phyloP scores from a whole-genome alignment of 2,329 filamentous ascomycete species.

The Nemania sp. region DNA sequence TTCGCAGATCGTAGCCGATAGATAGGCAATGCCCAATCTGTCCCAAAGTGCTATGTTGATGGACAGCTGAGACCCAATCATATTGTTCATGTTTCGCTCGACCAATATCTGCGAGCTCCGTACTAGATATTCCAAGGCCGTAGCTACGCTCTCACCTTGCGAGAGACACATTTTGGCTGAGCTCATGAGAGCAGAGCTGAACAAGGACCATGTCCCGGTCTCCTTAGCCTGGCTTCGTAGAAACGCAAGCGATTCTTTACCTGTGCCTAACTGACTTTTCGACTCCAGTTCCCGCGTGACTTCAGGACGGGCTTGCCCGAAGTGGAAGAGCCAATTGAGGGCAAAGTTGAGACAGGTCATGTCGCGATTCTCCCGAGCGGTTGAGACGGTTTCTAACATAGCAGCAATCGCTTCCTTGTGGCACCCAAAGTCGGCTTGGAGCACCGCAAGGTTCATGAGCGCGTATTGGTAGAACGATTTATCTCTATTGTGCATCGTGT shows the following conservation, averaged over 20 bases:
- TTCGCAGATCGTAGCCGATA: conserved; percentile 66
- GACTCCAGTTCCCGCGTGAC: conserved; percentile 72
- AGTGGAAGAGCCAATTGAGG: conserved; percentile 94
- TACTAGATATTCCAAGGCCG: conserved; percentile 75
- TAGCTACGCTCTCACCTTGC: conserved; percentile 66
- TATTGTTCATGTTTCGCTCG: conserved; percentile 72
- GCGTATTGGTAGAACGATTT: conserved; percentile 93
- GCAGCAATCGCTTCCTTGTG: conserved; percentile 87
- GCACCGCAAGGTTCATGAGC: conserved; percentile 85
- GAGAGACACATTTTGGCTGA: conserved; percentile 81
- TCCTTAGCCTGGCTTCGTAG: conserved; percentile 86
- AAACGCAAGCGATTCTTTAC: conserved; percentile 80
- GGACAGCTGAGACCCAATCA: conserved; percentile 74
- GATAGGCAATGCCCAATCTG: conserved; percentile 65
- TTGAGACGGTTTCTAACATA: conserved; percentile 93
- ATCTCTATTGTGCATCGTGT: conserved; percentile 84
- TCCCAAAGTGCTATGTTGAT: conserved; percentile 75
- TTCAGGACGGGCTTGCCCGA: conserved; percentile 80
- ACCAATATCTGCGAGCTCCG: conserved; percentile 81
- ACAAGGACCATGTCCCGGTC: conserved; percentile 79
- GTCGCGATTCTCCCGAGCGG: conserved; percentile 92
- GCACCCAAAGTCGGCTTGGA: conserved; percentile 94
- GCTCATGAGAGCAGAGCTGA: conserved; percentile 80
- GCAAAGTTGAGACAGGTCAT: conserved; percentile 92
- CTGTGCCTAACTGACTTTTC: conserved; percentile 73